A percentile compares a stretch with the other conserved stretches of the same genome.
phyloP scores from a whole-genome alignment of 345 rosid genomes.

The Populus simonii region DNA sequence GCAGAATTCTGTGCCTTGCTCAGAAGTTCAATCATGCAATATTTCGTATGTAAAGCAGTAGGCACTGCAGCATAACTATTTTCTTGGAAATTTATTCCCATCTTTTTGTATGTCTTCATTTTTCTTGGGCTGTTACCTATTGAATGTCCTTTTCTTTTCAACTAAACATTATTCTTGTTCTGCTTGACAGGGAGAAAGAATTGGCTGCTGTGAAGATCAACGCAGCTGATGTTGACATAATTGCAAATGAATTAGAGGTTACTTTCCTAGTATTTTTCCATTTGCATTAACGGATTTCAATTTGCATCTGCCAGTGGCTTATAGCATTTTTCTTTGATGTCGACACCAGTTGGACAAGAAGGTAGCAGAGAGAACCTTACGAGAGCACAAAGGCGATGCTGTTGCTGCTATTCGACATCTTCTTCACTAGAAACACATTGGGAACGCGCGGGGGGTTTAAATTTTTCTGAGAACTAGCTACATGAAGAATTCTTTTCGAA shows the following conservation, averaged over 20 bases:
- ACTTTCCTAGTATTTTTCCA: not conserved
- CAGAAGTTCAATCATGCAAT: not conserved
- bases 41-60: not conserved
- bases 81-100: not conserved
- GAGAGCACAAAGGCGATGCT: slow-evolving; percentile 96
- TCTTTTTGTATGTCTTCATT: not conserved
- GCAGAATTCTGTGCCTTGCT: not conserved
- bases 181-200: slow-evolving; percentile 73
- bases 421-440: slow-evolving; percentile 41
- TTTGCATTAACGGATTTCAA: not conserved
- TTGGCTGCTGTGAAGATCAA: slow-evolving; percentile 96
- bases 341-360: slow-evolving; percentile 68
- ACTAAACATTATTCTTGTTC: not conserved
- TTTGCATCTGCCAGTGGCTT: slow-evolving; percentile 6
- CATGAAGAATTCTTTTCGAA: not conserved
- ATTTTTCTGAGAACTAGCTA: not conserved
- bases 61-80: not conserved
- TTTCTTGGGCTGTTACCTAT: not conserved
- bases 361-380: slow-evolving; percentile 85
- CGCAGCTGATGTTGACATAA: slow-evolving; percentile 82
- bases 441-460: not conserved
- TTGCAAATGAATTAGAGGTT: slow-evolving; percentile 93
- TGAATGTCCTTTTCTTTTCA: not conserved
- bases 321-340: slow-evolving; percentile 11
- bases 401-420: slow-evolving; percentile 83